Percentiles rank a stretch among this genome's conserved stretches.
Conservation (phyloP, 768 basidiomycete species). For the Austroboletus eburneus region DNA sequence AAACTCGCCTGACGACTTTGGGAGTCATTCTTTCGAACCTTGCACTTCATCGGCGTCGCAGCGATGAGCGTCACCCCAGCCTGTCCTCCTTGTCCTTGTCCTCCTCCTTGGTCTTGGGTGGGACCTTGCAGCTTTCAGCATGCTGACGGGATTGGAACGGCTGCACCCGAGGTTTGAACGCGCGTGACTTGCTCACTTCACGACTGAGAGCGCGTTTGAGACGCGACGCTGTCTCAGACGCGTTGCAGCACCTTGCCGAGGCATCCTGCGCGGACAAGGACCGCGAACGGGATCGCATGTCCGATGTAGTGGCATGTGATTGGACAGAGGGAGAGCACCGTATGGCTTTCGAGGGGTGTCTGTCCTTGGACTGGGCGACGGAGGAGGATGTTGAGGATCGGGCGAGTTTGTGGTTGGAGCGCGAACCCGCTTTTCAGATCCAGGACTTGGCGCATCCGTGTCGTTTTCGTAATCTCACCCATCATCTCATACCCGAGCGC, state of each 20-base stretch:
- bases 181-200: constrained; percentile 75
- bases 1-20: constrained; percentile 9
- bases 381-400: constrained; percentile 11
- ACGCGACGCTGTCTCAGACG: constrained; percentile 31
- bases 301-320: constrained; percentile 14
- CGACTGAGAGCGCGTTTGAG: constrained; percentile 58
- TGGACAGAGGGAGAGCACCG: constrained; percentile 25
- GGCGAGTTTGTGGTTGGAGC: constrained; percentile 9
- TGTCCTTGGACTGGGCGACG: constrained; percentile 10
- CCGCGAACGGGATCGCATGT: constrained; percentile 46
- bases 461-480: constrained; percentile 35
- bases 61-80: constrained; percentile 42
- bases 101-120: constrained; percentile 6
- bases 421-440: constrained; percentile 41
- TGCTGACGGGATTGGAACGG: constrained; percentile 10
- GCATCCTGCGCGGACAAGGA: constrained; percentile 68
- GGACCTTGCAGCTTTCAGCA: constrained; percentile 17
- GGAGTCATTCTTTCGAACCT: constrained; percentile 13
- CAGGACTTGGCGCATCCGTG: constrained; percentile 47
- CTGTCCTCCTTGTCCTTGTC: constrained; percentile 3
- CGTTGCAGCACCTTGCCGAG: constrained; percentile 33
- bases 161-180: constrained; percentile 48
- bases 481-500: constrained; percentile 53
- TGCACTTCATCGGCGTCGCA: constrained; percentile 49
- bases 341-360: constrained; percentile 5